These are phyloP conservation scores for Flaveria bidentis DNA, from an alignment of 129 eudicot species.

Conservation along the genomic window DNA sequence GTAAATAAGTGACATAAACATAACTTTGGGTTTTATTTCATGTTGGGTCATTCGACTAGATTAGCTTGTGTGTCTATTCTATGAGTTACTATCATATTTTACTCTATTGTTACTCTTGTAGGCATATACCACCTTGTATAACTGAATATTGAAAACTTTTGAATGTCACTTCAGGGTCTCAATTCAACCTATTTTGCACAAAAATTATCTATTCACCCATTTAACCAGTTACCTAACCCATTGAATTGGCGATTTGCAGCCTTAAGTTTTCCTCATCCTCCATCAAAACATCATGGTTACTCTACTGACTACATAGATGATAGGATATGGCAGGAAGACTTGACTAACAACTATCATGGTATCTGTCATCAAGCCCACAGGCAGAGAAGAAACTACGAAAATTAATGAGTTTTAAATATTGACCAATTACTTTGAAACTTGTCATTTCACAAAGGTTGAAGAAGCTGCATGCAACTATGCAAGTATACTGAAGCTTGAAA, in stretches of 20 bases:
- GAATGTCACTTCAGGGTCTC: too few species aligned
- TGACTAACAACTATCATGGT: background rate
- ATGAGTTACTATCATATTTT: too few species aligned
- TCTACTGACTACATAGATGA: background rate
- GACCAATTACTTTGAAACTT: background rate
- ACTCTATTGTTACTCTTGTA: too few species aligned
- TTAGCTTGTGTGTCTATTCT: background rate
- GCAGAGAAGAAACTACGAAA: background rate
- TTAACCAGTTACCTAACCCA: background rate
- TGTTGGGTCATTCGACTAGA: background rate
- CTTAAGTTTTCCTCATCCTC: background rate
- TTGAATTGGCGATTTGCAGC: background rate
- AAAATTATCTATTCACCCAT: too few species aligned
- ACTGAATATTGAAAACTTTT: too few species aligned
- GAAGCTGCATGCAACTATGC: background rate
- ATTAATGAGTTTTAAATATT: background rate
- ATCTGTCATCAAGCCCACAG: background rate
- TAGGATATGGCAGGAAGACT: background rate
- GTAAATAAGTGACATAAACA: background rate
- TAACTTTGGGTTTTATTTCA: conserved; percentile 2
- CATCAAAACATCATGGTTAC: background rate
- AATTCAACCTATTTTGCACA: too few species aligned
- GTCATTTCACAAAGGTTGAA: background rate
- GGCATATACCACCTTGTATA: too few species aligned
- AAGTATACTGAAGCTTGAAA: background rate